Evolutionary conservation across 148 eudicot species (phyloP).

Genomic region (Tetragonia tetragonoides): DNA sequence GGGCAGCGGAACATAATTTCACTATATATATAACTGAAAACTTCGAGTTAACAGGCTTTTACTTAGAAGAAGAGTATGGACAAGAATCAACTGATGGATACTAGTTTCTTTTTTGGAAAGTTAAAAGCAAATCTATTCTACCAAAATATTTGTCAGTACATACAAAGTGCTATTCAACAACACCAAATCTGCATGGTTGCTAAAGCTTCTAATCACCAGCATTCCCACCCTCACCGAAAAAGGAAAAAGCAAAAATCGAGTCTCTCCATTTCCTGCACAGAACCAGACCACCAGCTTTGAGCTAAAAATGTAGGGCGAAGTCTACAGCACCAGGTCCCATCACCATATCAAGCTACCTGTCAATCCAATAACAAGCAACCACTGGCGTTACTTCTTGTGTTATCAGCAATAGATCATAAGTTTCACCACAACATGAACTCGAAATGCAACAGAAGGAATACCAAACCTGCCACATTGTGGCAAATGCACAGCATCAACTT

Average conservation of each 20-base stretch:
- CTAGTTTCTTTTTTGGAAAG: neutral
- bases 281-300: neutral
- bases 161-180: conserved; percentile 13
- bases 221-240: neutral
- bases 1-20: neutral
- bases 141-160: conserved; percentile 3
- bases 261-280: neutral
- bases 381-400: neutral
- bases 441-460: neutral
- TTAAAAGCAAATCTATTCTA: conserved; percentile 8
- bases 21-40: neutral
- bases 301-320: neutral
- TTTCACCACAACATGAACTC: neutral
- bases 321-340: conserved; percentile 4
- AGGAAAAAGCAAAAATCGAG: neutral
- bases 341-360: neutral
- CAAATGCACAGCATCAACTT: neutral
- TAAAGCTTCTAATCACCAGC: neutral
- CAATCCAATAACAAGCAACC: neutral
- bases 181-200: conserved; percentile 3
- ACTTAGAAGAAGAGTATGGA: conserved; percentile 6
- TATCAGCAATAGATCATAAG: neutral
- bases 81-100: neutral
- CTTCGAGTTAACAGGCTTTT: neutral
- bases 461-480: neutral